Base-by-base conservation (phyloP, 805 yeast genomes). In the Jamesozyma lodderae region DNA sequence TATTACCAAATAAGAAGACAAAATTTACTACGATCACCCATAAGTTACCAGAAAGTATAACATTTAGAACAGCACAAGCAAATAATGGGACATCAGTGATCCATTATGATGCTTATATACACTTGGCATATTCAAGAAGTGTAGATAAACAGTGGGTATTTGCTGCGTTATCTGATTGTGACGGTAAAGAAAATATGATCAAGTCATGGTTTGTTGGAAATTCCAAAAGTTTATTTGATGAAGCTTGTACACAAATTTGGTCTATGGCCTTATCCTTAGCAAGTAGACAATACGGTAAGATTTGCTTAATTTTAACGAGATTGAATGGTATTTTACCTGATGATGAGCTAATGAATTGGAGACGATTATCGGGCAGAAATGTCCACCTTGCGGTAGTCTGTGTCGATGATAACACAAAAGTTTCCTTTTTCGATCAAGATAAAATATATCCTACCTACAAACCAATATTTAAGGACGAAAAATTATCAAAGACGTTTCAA, bases 161-260 rank as follows among this genome's bases (percentile, higher is more conserved):
- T 17, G 94, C 85, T 0, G 80, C 94, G 0, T 86, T 96, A 94
- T 70, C 92, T 0, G 95, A 90, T 52, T 90, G 88, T 35, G 70
- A 72, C 55, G 95, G 95, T 0, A 66, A 67, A 3, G 68, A 75
- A 10, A 72, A 78, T 14, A 69, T 67, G 33, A 71, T 79, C 0
- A 79, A 75, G 46, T 70, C 86, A 0, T 82, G 90, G 88, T 70
- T 68, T 47, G 69, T 53, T 55, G 61, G 62, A 37, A 49, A 47
- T 38, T 51, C 63, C 1, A 62, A 51, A 29, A 46, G 51, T 2
- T 51, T 60, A n/a, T 70, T 76, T 51, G 77, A 77, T 28, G 63
- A 68, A 1, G 75, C 81, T 2, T 72, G 82, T 44, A 76, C 73
- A 47, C 81, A 79, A 40, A 75, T 83, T 14, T 79, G 88, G 81